Conservation (phyloP, 2,329 filamentous ascomycete genomes). For the Fusarium cyanostomum region DNA sequence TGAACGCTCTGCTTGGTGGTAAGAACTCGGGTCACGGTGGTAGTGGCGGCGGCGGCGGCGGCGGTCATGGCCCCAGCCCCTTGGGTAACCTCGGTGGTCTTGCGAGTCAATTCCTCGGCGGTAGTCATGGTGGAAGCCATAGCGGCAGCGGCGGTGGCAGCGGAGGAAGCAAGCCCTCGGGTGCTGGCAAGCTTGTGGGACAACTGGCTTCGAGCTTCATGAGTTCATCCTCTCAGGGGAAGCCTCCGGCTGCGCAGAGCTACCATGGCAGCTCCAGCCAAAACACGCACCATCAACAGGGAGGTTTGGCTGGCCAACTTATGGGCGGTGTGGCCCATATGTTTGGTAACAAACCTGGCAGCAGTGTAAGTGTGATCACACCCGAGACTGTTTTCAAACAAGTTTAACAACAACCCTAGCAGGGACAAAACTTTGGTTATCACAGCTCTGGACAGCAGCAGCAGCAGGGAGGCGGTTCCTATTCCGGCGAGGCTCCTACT, state of each 20-base stretch:
- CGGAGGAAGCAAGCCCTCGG: constrained; percentile 51
- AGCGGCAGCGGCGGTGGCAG: constrained; percentile 42
- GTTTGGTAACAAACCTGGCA: constrained; percentile 58
- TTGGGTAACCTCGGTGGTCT: constrained; percentile 54
- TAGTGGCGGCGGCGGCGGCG: constrained; percentile 43
- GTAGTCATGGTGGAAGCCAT: constrained; percentile 36
- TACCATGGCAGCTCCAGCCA: constrained; percentile 60
- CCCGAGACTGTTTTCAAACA: not conserved
- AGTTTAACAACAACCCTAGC: constrained; percentile 23
- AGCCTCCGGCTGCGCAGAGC: constrained; percentile 57
- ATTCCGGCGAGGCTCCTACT: constrained; percentile 66
- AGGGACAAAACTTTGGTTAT: constrained; percentile 71
- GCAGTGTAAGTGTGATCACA: constrained; percentile 42
- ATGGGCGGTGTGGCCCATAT: constrained; percentile 66
- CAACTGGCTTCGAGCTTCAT: constrained; percentile 66
- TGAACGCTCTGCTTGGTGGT: constrained; percentile 66
- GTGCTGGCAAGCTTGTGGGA: constrained; percentile 64
- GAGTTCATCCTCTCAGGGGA: constrained; percentile 55
- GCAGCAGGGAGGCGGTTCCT: constrained; percentile 46
- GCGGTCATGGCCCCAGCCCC: constrained; percentile 50
- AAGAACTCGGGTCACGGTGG: constrained; percentile 49
- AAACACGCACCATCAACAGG: constrained; percentile 51
- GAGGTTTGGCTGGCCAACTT: constrained; percentile 62
- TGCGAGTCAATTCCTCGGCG: constrained; percentile 59
- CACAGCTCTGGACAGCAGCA: constrained; percentile 61